Evolutionary conservation across 148 eudicot genomes (phyloP), one percentile per base, ranked within the genome.

Genomic region (Rhododendron kiyosumense): DNA sequence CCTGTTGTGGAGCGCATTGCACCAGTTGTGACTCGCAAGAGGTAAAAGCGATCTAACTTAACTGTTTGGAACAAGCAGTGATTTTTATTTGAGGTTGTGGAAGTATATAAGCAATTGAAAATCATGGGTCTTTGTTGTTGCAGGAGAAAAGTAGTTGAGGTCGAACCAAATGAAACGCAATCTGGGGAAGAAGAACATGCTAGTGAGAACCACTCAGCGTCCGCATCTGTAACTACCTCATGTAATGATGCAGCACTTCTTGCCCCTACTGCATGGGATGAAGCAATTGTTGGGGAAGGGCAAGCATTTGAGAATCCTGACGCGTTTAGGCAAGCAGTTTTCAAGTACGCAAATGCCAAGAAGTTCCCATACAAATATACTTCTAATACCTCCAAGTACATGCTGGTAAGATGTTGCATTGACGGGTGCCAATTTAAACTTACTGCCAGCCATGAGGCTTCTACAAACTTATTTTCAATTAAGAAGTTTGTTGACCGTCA

Each of bases 401-500:
- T 81, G 83, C 57, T 57, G 32, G 83, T 81, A 28, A 32, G 83
- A 81, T 81, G 83, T 81, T 34, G 65, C 43, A 36, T 81, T 30
- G 65, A 51, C 13, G 83, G 67, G 45, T 81, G 83, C 83, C 83
- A 49, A 9, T 81, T 57, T 34, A 81, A 81, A 81, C 41, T 81
- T 28, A 81, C 83, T 28, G 83, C 83, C 61, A 52, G 83, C 65
- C 61, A 13, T 5, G 83, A 81, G 83, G 24, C 63, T 49, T 49
- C 83, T 18, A 81, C 83, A 17, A 51, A 81, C 38, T 49, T 49
- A 14, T 18, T 81, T 81, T 51, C 83, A 52, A 81, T 81, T 30
- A 81, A 81, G 83, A 81, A 81, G 65, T 81, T 81, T 30, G 67
- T 81, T 51, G 83, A 52, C 65, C 18, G n/a, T 51, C 83, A 81